These are phyloP conservation scores for Verruconis gallopava DNA, from an alignment of 2,329 filamentous ascomycete genomes.

Conservation along the genomic window DNA sequence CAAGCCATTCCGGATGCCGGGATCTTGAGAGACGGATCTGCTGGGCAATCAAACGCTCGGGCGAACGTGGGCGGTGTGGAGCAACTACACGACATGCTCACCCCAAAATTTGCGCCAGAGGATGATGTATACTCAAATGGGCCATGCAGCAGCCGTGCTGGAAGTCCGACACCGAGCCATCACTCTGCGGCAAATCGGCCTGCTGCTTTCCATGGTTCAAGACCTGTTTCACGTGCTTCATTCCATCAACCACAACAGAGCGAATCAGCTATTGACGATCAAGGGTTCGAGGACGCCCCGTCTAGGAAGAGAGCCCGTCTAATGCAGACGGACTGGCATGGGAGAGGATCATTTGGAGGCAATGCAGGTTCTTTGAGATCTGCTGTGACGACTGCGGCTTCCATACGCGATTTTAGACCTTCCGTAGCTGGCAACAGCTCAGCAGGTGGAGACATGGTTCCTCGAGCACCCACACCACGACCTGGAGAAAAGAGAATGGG, in stretches of 20 bases:
- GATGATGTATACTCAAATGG: slow-evolving; percentile 11
- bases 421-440: slow-evolving; percentile 38
- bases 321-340: slow-evolving; percentile 59
- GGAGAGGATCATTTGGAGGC: slow-evolving; percentile 57
- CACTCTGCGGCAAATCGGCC: slow-evolving; percentile 23
- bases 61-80: slow-evolving; percentile 11
- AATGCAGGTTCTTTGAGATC: slow-evolving; percentile 72
- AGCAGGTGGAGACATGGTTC: slow-evolving; percentile 42
- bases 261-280: slow-evolving; percentile 14
- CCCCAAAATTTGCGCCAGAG: slow-evolving; percentile 12
- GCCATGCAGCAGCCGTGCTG: slow-evolving; percentile 27
- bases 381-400: slow-evolving; percentile 81
- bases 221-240: slow-evolving; percentile 27
- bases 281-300: slow-evolving; percentile 35
- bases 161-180: slow-evolving; percentile 32
- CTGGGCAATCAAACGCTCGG: slow-evolving; percentile 7
- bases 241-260: slow-evolving; percentile 18
- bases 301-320: slow-evolving; percentile 70
- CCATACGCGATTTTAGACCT: slow-evolving; percentile 72
- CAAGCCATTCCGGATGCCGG: slow-evolving; percentile 25
- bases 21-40: background rate
- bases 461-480: slow-evolving; percentile 64
- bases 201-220: slow-evolving; percentile 19
- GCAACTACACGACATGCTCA: slow-evolving; percentile 16
- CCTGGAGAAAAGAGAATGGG: slow-evolving; percentile 36